These are phyloP conservation scores for Oryza nivara DNA, from an alignment of 176 grass and related monocot genomes.

Conservation along the genomic window DNA sequence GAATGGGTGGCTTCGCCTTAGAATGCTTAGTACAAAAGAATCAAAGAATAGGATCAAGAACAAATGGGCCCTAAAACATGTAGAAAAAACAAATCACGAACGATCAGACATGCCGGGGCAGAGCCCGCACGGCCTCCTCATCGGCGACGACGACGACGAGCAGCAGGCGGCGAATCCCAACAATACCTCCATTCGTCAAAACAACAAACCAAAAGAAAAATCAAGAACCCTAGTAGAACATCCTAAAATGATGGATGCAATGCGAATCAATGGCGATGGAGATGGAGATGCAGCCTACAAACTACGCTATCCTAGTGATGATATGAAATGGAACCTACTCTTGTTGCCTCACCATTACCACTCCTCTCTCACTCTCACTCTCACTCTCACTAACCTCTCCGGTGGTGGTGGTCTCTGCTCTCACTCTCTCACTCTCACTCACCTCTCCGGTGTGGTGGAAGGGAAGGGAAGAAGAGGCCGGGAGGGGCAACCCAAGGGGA, in stretches of 20 bases:
- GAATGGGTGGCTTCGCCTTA: conserved; percentile 43
- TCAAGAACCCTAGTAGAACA: neutral
- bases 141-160: conserved; percentile 21
- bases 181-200: conserved; percentile 30
- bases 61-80: conserved; percentile 49
- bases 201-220: neutral
- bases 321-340: neutral
- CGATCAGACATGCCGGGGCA: conserved; percentile 47
- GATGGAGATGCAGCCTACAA: conserved; percentile 33
- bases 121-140: conserved; percentile 49
- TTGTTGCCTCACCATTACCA: conserved; percentile 53
- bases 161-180: conserved; percentile 39
- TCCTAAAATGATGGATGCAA: conserved; percentile 10
- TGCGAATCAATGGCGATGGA: neutral
- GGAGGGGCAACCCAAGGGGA: conserved; percentile 24
- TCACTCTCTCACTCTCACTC: conserved; percentile 23
- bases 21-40: conserved; percentile 85
- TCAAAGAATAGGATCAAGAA: conserved; percentile 72
- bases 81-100: conserved; percentile 1
- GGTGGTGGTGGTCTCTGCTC: conserved; percentile 2
- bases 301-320: conserved; percentile 46
- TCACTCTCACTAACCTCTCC: neutral
- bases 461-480: conserved; percentile 40
- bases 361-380: conserved; percentile 11
- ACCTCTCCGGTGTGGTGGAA: no score